Base-by-base conservation (phyloP, 495 filamentous ascomycete genomes). In the Podospora tetraspora region DNA sequence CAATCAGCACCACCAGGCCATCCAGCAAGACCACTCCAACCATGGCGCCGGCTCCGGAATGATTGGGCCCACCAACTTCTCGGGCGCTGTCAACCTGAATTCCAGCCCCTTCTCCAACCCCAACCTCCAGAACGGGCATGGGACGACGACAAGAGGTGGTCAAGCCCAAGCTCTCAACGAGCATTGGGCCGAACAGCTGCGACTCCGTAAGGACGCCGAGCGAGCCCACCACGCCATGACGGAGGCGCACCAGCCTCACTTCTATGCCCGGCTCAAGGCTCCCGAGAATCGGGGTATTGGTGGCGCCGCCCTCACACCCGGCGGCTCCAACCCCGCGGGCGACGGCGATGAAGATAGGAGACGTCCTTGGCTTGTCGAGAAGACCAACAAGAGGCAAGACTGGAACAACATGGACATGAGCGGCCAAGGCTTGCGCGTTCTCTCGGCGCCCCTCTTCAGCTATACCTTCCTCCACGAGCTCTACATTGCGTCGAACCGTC, bases 341-440 rank as follows among this genome's bases (percentile, higher is more conserved):
- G 87, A 93, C 56, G 82, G 84, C 62, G 86, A 89, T 67, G 83
- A 88, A 65, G 91, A 93, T 67, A 90, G 72, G 86, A 90, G 81
- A 82, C 85, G 74, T 75, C 86, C 76, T 70, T 83, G 79, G 58
- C 83, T 84, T 66, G 78, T 82, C 59, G 86, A 87, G 52, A 81
- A 86, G 72, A 78, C 74, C 13, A 79, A 84, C 23, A 82, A 88
- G 67, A 82, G 91, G 64, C 93, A 97, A 75, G 89, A 92, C 71
- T 98, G 95, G 95, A 83, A 90, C 72, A 91, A 92, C 58, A 79
- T 99, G 58, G 95, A 99, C 82, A 88, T 97, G 73, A 93, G 93
- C 73, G 95, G 93, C 0, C 96, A 97, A 80, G 94, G 93, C 32
- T 79, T 99, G 32, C 90, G 92, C 71, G 90, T 90, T 56, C 83